Evolutionary conservation across 1,139 yeast genomes (phyloP).

Genomic region (Hyphopichia pseudoburtonii): DNA sequence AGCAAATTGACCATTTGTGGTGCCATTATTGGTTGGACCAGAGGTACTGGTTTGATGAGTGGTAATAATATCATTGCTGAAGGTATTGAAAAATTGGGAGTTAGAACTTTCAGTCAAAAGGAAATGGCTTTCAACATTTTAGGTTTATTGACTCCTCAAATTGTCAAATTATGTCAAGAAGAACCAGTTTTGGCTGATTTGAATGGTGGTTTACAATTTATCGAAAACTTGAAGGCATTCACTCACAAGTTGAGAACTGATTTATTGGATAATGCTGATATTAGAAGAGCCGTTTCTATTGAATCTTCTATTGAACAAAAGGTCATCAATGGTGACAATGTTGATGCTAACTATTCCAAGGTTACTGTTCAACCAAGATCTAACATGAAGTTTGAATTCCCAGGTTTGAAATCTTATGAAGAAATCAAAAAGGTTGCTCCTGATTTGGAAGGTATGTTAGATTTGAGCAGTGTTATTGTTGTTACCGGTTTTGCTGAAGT

Average conservation of each 20-base stretch:
- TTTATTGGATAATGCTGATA: conserved; percentile 80
- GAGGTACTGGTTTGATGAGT: conserved; percentile 99
- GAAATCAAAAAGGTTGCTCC: conserved; percentile 71
- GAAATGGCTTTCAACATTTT: conserved; percentile 98
- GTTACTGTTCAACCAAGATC: conserved; percentile 87
- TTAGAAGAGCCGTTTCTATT: conserved; percentile 92
- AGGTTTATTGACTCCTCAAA: conserved; percentile 87
- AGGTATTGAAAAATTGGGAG: conserved; percentile 94
- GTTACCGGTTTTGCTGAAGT: conserved; percentile 98
- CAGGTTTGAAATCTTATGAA: conserved; percentile 73
- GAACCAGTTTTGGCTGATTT: conserved; percentile 96
- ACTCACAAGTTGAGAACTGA: conserved; percentile 81
- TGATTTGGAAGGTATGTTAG: conserved; percentile 86
- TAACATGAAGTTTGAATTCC: conserved; percentile 92
- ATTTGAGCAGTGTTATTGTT: conserved; percentile 87
- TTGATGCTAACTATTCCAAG: conserved; percentile 81
- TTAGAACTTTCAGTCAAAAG: conserved; percentile 95
- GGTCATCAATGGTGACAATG: conserved; percentile 85
- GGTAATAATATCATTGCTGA: conserved; percentile 97
- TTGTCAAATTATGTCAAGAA: conserved; percentile 85
- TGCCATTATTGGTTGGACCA: conserved; percentile 98
- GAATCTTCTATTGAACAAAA: conserved; percentile 93
- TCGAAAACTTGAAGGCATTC: conserved; percentile 87
- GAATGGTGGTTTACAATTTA: conserved; percentile 96
- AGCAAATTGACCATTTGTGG: conserved; percentile 94